Evolutionary conservation across 192 early-diverging fungal species (phyloP), one percentile per base, ranked within the genome.

Genomic region (Podochytrium sp.): DNA sequence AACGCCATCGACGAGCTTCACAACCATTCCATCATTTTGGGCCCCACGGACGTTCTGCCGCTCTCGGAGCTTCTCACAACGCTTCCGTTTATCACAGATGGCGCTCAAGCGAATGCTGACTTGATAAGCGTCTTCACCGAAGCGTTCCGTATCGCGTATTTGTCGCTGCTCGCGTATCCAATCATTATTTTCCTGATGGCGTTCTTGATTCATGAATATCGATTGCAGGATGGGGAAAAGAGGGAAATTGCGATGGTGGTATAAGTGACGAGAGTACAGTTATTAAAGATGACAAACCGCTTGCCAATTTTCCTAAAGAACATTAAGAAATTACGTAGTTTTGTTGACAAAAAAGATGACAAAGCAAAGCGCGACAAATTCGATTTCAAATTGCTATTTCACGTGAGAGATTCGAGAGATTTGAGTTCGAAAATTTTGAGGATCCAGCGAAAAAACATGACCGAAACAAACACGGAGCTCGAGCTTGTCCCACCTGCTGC

Each of bases 191-290:
- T 84, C 18, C 7, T 84, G 1, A 52, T 76, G 65, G 69, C 77
- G 7, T 50, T 80, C 37, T 66, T 75, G 51, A 75, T 86, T 29
- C 79, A 79, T 67, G 74, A 85, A 73, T 82, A 79, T 35, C 30
- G 70, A 3, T 14, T 30, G 40, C 37, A 50, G 55, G 39, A 62
- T 23, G 39, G 60, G 10, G 25, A 23, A 58, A 58, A 58, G 43
- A 55, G 25, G 52, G 52, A 55, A 25, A 25, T 55, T 55, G 52
- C 52, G 30, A 23, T 55, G 52, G 52, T 29, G 7, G 52, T 55
- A 27, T 55, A 23, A 55, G 7, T 12, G 20, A 47, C 7, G 20
- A 12, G 43, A 7, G 10, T 47, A 47, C 43, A 7, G 20, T 20
- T 47, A 20, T 12, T 20, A 47, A 7, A 47, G 43, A 47, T 7